Evolutionary conservation across 208 protist genomes (phyloP).

Genomic region (Leishmania gerbilli): DNA sequence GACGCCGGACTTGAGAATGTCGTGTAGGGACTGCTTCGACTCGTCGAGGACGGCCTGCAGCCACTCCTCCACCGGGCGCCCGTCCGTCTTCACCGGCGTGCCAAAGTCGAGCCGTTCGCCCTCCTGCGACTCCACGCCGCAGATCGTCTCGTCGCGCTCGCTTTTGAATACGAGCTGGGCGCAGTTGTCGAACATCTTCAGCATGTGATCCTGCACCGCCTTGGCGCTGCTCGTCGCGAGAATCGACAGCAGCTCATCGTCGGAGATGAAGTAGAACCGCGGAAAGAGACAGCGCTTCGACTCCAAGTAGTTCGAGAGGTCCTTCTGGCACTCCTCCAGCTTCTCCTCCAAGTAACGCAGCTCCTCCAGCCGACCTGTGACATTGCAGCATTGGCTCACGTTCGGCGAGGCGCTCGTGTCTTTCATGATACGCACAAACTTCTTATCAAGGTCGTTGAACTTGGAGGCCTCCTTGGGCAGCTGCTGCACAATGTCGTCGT

Average conservation of each 20-base stretch:
- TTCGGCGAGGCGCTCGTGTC: constrained; percentile 92
- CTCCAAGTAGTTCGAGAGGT: constrained; percentile 98
- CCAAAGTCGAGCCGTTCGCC: constrained; percentile 95
- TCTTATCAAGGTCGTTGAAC: constrained; percentile 97
- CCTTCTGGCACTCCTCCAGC: constrained; percentile 98
- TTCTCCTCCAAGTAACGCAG: constrained; percentile 92
- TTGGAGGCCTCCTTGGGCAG: constrained; percentile 98
- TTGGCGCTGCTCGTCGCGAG: constrained; percentile 95
- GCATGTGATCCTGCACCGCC: constrained; percentile 98
- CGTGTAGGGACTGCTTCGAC: constrained; percentile 93
- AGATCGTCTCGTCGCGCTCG: constrained; percentile 89
- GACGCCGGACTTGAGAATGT: constrained; percentile 97
- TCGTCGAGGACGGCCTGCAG: constrained; percentile 96
- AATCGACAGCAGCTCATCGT: constrained; percentile 99
- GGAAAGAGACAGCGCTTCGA: constrained; percentile 97
- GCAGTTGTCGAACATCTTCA: constrained; percentile 99
- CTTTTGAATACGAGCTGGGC: constrained; percentile 94
- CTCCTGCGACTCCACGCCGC: constrained; percentile 97
- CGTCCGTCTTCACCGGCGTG: constrained; percentile 87
- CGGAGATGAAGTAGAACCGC: constrained; percentile 99
- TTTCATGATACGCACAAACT: constrained; percentile 97
- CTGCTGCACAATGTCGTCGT: constrained; percentile 98
- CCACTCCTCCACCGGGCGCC: constrained; percentile 97
- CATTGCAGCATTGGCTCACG: constrained; percentile 94
- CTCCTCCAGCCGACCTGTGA: constrained; percentile 90